Evolutionary conservation across 345 rosid genomes (phyloP).

Genomic region (Salix viminalis): DNA sequence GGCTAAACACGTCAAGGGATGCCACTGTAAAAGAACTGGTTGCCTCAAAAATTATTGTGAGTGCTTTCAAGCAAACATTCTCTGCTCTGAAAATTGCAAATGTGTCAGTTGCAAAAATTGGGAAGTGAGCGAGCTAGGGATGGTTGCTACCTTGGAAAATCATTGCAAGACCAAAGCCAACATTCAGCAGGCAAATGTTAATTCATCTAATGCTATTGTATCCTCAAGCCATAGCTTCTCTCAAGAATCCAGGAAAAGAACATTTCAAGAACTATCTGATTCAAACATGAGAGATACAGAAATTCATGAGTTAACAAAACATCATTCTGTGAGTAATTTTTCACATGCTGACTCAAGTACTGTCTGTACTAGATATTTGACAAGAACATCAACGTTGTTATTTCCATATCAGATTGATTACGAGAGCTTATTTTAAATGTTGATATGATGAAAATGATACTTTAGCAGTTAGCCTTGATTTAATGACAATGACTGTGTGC

Average conservation of each 20-base stretch:
- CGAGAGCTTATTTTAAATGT: background rate
- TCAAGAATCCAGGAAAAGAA: conserved; percentile 36
- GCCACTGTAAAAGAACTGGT: conserved; percentile 48
- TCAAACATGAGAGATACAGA: conserved; percentile 15
- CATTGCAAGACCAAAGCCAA: conserved; percentile 3
- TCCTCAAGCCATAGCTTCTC: conserved; percentile 14
- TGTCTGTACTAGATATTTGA: conserved; percentile 2
- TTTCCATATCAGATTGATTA: background rate
- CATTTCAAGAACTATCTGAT: conserved; percentile 23
- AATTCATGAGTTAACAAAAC: conserved; percentile 16
- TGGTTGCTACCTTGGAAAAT: conserved; percentile 3
- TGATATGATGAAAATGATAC: background rate
- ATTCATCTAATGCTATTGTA: conserved; percentile 19
- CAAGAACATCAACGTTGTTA: background rate
- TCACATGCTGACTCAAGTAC: background rate
- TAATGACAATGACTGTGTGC: background rate
- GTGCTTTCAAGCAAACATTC: conserved; percentile 49
- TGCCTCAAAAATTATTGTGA: conserved; percentile 60
- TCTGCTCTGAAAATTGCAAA: conserved; percentile 50
- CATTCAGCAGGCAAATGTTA: conserved; percentile 15
- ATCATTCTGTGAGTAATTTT: conserved; percentile 18
- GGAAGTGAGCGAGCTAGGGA: background rate
- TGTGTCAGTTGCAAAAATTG: conserved; percentile 29
- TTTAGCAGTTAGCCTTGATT: conserved; percentile 1
- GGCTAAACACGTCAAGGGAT: conserved; percentile 43